These are phyloP conservation scores for Aciculosporium take DNA, from an alignment of 2,329 filamentous ascomycete species.

Conservation along the genomic window DNA sequence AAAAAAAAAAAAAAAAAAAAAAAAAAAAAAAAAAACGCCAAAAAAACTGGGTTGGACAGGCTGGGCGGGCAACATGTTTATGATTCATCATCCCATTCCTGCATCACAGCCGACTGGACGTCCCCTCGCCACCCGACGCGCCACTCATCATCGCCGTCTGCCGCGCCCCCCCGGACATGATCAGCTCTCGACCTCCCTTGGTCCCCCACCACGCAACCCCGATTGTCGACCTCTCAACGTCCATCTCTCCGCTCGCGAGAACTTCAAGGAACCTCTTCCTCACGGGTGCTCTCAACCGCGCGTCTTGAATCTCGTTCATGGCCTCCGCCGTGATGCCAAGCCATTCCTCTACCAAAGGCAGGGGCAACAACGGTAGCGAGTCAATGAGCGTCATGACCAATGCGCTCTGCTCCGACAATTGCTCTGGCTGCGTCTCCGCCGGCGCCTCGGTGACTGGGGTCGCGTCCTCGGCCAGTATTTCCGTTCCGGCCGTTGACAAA, in stretches of 20 bases:
- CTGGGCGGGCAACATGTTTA: too few species aligned
- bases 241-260: slow-evolving; percentile 70
- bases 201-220: slow-evolving; percentile 79
- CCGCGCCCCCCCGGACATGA: slow-evolving; percentile 19
- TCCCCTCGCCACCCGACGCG: slow-evolving; percentile 24
- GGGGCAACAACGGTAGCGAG: slow-evolving; percentile 57
- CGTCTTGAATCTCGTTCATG: slow-evolving; percentile 49
- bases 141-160: slow-evolving; percentile 38
- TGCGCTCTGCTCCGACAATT: slow-evolving; percentile 64
- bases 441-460: slow-evolving; percentile 18
- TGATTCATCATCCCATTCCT: not conserved
- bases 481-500: slow-evolving; percentile 35
- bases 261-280: slow-evolving; percentile 67
- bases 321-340: slow-evolving; percentile 56
- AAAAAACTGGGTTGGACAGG: too few species aligned
- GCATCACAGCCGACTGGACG: slow-evolving; percentile 22
- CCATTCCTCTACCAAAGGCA: slow-evolving; percentile 65
- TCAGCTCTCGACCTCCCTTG: slow-evolving; percentile 37
- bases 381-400: slow-evolving; percentile 67
- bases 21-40: too few species aligned
- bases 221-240: slow-evolving; percentile 65
- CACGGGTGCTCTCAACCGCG: slow-evolving; percentile 46
- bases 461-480: slow-evolving; percentile 25
- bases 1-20: not conserved
- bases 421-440: slow-evolving; percentile 15